Evolutionary conservation across 2,329 filamentous ascomycete species (phyloP).

Genomic region (Hypoxylon sp.): DNA sequence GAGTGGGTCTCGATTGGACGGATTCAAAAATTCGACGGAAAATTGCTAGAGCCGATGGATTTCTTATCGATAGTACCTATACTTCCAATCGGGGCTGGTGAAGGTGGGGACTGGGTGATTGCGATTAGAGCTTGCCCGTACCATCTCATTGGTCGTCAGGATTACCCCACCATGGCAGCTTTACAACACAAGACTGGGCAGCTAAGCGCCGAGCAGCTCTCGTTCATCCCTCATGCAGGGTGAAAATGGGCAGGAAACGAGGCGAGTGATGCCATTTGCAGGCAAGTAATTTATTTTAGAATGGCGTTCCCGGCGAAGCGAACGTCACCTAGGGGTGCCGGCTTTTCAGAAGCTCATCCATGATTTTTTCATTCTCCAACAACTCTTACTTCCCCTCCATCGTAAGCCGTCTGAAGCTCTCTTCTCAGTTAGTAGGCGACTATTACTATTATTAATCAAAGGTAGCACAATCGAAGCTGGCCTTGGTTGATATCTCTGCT

Average conservation of each 20-base stretch:
- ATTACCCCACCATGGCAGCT: conserved; percentile 49
- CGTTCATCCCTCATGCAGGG: conserved; percentile 27
- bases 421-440: conserved; percentile 1
- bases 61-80: conserved; percentile 16
- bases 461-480: conserved; percentile 9
- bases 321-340: conserved; percentile 30
- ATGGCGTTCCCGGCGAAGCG: conserved; percentile 18
- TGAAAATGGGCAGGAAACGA: conserved; percentile 10
- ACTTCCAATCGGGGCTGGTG: too few species aligned
- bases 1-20: conserved; percentile 21
- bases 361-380: conserved; percentile 21
- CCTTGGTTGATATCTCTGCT: conserved; percentile 19
- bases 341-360: conserved; percentile 14
- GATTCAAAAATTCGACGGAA: conserved; percentile 49
- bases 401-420: conserved; percentile 42
- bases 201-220: conserved; percentile 50
- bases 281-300: conserved; percentile 17
- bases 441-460: background rate
- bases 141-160: conserved; percentile 32
- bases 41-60: conserved; percentile 7
- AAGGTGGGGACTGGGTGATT: background rate
- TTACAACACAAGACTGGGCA: conserved; percentile 47
- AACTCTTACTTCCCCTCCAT: conserved; percentile 16
- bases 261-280: conserved; percentile 9
- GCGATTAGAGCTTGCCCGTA: background rate